A percentile compares a stretch with the other conserved stretches of the same genome.
Conservation (phyloP, 129 eudicot species). For the Escallonia herrerae region DNA sequence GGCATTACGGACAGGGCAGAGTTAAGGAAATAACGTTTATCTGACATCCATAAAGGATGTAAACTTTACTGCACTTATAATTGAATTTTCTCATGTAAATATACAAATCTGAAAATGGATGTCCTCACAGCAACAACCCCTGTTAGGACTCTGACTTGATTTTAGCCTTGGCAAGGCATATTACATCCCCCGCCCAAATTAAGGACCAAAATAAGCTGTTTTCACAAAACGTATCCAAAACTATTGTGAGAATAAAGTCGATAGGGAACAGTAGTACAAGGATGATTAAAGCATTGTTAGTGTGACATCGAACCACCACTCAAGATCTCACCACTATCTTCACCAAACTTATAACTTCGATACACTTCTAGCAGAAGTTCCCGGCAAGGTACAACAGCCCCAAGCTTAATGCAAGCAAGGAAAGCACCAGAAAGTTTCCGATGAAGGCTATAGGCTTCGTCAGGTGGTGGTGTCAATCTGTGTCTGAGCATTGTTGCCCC, state of each 20-base stretch:
- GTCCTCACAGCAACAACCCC: not conserved
- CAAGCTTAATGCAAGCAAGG: constrained; percentile 87
- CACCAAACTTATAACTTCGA: constrained; percentile 54
- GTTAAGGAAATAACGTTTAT: too few relatives aligned
- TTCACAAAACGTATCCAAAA: not conserved
- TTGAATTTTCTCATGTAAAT: too few relatives aligned
- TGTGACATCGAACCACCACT: constrained; percentile 2
- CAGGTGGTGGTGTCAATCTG: constrained; percentile 95
- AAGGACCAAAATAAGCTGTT: too few relatives aligned
- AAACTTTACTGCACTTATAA: too few relatives aligned
- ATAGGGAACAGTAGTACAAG: not conserved
- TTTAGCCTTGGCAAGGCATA: not conserved
- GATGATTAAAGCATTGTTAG: not conserved
- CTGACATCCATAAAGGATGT: too few relatives aligned
- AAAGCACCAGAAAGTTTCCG: constrained; percentile 97
- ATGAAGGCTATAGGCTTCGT: constrained; percentile 92
- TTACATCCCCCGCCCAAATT: not conserved
- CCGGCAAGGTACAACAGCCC: constrained; percentile 87
- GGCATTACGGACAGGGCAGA: too few relatives aligned
- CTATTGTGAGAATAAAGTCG: not conserved
- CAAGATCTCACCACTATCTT: constrained; percentile 17
- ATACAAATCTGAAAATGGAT: not conserved
- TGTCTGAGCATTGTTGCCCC: constrained; percentile 92
- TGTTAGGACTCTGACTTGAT: not conserved
- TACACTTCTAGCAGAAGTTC: constrained; percentile 66